Evolutionary conservation across 495 filamentous ascomycete genomes (phyloP).

Genomic region (Chaetomium fimeti): DNA sequence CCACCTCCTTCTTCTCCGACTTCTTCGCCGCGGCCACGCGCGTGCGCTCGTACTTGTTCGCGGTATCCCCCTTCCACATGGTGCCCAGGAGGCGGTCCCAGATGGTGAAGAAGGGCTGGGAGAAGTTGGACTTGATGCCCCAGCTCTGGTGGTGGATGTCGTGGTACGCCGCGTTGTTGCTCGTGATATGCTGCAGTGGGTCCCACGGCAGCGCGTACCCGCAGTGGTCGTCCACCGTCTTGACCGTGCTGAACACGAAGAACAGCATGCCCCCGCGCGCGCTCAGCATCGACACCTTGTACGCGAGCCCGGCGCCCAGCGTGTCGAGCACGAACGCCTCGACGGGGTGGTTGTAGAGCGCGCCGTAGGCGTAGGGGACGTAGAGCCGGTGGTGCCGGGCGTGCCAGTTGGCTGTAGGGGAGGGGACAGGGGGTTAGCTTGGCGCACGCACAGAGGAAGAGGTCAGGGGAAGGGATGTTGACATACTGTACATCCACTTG

Average conservation of each 20-base stretch:
- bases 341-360: constrained; percentile 91
- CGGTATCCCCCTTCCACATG: constrained; percentile 64
- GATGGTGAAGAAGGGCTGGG: constrained; percentile 83
- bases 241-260: constrained; percentile 80
- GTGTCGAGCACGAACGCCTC: constrained; percentile 95
- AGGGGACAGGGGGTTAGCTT: background rate
- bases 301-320: constrained; percentile 75
- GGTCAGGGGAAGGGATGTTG: background rate
- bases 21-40: constrained; percentile 39
- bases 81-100: constrained; percentile 76
- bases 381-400: constrained; percentile 93
- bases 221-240: constrained; percentile 97
- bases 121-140: constrained; percentile 85
- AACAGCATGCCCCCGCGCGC: constrained; percentile 79
- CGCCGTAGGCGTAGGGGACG: constrained; percentile 95
- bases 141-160: constrained; percentile 99
- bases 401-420: constrained; percentile 70
- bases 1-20: constrained; percentile 23
- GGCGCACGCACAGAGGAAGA: background rate
- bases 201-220: constrained; percentile 95
- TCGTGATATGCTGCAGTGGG: constrained; percentile 82
- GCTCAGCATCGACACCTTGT: constrained; percentile 72
- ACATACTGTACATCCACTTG: constrained; percentile 93
- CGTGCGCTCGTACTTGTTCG: constrained; percentile 44
- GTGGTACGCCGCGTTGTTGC: constrained; percentile 93